Evolutionary conservation across 106 monocot genomes (phyloP).

Genomic region (Dendrobium chrysotoxum): DNA sequence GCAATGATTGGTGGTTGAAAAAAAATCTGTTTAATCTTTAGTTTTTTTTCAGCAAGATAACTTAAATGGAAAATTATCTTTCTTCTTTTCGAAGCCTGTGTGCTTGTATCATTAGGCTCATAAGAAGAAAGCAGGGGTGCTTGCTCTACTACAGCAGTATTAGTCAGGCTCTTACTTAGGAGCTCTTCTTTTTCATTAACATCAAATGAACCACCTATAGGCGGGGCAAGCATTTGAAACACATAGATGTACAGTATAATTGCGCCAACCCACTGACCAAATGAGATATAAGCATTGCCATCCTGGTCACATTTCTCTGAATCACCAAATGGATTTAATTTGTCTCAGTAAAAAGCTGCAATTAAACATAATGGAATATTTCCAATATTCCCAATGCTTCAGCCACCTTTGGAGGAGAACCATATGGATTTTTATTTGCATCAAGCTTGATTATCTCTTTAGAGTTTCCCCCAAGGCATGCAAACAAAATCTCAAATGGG

Average conservation of each 20-base stretch:
- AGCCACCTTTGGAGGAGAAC: conserved; percentile 98
- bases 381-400: no score
- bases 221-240: conserved; percentile 94
- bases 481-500: conserved; percentile 73
- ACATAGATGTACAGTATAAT: conserved; percentile 93
- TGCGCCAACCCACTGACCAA: conserved; percentile 98
- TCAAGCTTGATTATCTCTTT: conserved; percentile 96
- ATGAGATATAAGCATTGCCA: no score
- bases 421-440: conserved; percentile 99
- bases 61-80: conserved; percentile 30
- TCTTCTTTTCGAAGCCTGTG: conserved; percentile 22
- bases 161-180: conserved; percentile 26
- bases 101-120: conserved; percentile 20
- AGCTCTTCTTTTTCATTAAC: conserved; percentile 36
- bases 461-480: conserved; percentile 77
- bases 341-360: no score
- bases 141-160: conserved; percentile 38
- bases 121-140: conserved; percentile 40
- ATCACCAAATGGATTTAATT: no score
- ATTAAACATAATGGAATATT: no score
- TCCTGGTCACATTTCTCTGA: no score
- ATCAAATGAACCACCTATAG: conserved; percentile 68
- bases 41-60: conserved; percentile 48
- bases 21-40: conserved; percentile 70
- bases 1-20: conserved; percentile 92